Base-by-base conservation (phyloP, 768 basidiomycete genomes). In the Russula compacta region DNA sequence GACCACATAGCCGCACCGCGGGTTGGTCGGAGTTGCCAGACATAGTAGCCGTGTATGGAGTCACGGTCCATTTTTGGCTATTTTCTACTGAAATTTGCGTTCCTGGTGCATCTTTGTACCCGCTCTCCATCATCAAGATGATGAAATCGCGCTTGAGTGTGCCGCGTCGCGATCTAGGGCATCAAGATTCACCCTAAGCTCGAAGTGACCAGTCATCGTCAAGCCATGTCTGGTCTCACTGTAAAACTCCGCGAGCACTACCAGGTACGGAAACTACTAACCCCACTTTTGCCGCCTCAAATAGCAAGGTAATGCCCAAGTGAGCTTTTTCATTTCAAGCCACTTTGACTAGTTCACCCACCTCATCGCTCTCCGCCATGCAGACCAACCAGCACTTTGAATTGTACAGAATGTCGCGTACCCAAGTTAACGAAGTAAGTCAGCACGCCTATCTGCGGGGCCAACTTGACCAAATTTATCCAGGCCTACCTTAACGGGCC, bases 221-320 rank as follows among this genome's bases (percentile, higher is more conserved):
- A 36, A 19, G 35, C 19, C 29, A 44, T 32, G 46, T 24, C 17
- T n/a, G 46, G 42, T 53, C 44, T 58, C 61, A 40, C 44, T 33
- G 7, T 1, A 4, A 6, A 61, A 57, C 60, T 61, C 60, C 60
- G 60, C 60, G 60, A 61, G 44, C 43, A 44, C 29, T 6, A 39
- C 40, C 60, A 61, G 60, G 60, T 46, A 61, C 56, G 32, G 33
- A 35, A 15, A 36, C 46, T n/a, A 32, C 52, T 51, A 14, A 63
- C 61, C 61, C 61, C 52, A 58, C 57, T 58, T 63, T 63, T 54
- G 11, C 32, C 40, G 12, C 52, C 54, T 63, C 61, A 63, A 63
- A 63, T 63, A 58, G 24, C 43, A 52, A 39, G 50, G 36, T 17
- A 32, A 15, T 33, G 10, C 38, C 50, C 55, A 36, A 9, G 8